Conservation (phyloP, 2,329 filamentous ascomycete genomes). For the Apiospora saccharicola region DNA sequence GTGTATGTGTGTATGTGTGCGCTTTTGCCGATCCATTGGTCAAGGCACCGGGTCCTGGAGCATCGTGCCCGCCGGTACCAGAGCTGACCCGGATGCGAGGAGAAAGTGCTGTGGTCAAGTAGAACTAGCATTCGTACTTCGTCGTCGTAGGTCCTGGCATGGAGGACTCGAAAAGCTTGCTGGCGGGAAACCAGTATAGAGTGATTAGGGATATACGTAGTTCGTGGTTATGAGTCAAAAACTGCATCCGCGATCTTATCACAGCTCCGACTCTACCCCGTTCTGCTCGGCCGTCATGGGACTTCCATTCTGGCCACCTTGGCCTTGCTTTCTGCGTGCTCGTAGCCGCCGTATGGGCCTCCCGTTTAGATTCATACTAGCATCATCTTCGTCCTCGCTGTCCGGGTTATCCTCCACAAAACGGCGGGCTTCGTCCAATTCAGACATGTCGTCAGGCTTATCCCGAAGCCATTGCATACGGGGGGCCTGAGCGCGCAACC, state of each 20-base stretch:
- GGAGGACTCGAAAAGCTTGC: not conserved
- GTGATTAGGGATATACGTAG: not conserved
- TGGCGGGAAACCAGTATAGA: not conserved
- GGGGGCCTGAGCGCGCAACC: conserved; percentile 82
- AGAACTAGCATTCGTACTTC: not conserved
- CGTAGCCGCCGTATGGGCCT: conserved; percentile 52
- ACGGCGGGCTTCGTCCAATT: conserved; percentile 79
- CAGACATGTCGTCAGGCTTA: conserved; percentile 79
- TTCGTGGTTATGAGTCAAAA: conserved; percentile 5
- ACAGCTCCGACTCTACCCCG: conserved; percentile 64
- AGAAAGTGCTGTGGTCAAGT: conserved; percentile 1
- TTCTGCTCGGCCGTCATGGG: conserved; percentile 66
- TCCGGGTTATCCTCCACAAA: conserved; percentile 62
- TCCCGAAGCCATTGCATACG: conserved; percentile 96
- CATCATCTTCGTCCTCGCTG: conserved; percentile 64
- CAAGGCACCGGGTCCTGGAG: not conserved
- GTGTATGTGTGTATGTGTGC: not conserved
- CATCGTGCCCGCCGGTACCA: not conserved
- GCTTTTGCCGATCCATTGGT: not conserved
- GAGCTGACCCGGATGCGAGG: not conserved
- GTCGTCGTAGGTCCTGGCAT: not conserved
- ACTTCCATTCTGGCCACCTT: conserved; percentile 62
- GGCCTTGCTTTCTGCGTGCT: conserved; percentile 49
- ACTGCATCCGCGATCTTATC: conserved; percentile 11
- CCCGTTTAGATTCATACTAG: conserved; percentile 53